Evolutionary conservation across 306 rosid genomes (phyloP).

Genomic region (Inga leiocalycina): DNA sequence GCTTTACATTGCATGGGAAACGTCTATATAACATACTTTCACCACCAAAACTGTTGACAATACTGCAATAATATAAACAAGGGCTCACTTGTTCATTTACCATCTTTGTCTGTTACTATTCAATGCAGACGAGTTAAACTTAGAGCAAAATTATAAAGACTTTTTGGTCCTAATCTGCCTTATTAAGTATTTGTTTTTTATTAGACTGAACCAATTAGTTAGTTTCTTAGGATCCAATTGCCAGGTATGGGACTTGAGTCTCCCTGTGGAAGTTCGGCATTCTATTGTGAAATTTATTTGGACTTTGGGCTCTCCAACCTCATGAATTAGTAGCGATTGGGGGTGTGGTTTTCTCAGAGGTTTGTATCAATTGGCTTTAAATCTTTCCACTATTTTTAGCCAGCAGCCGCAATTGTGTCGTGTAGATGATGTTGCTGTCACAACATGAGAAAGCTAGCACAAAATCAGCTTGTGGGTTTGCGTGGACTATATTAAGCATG

Average conservation of each 20-base stretch:
- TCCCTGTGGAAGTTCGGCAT: background rate
- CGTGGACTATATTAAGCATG: background rate
- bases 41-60: conserved; percentile 3
- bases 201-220: background rate
- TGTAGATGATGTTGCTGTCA: background rate
- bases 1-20: conserved; percentile 21
- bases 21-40: conserved; percentile 17
- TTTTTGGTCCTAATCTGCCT: conserved; percentile 1
- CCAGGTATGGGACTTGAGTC: background rate
- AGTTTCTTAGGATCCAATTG: background rate
- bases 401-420: background rate
- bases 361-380: background rate
- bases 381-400: background rate
- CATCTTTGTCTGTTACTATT: background rate
- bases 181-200: background rate
- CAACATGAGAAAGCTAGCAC: background rate
- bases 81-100: background rate
- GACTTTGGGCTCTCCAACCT: background rate
- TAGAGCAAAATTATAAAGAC: background rate
- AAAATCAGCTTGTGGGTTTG: background rate
- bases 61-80: background rate
- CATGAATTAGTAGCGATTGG: background rate
- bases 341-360: background rate
- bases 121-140: background rate
- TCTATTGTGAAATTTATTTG: background rate